A percentile compares a stretch with the other conserved stretches of the same genome.
Conservation (phyloP, 768 basidiomycete species). For the Lanmaoa rubissima region DNA sequence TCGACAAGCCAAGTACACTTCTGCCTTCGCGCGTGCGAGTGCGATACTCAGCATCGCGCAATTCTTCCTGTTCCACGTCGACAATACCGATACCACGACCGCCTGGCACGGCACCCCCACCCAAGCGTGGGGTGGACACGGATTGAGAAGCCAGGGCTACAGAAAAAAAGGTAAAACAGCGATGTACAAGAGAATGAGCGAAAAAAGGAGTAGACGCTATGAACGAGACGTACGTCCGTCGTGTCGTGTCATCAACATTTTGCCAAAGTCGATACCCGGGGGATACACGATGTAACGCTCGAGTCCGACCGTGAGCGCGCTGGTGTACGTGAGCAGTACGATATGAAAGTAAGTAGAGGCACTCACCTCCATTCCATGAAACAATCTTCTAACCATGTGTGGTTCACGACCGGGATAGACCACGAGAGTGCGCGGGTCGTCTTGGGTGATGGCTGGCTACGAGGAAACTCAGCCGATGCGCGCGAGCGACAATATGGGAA, state of each 20-base stretch:
- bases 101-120: conserved; percentile 30
- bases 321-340: conserved; percentile 6
- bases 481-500: not conserved
- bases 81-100: conserved; percentile 28
- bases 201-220: not conserved
- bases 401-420: conserved; percentile 86
- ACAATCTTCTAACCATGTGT: conserved; percentile 90
- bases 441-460: conserved; percentile 50
- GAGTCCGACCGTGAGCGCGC: conserved; percentile 55
- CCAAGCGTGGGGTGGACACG: not conserved
- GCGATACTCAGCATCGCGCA: conserved; percentile 15
- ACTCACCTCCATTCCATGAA: conserved; percentile 67
- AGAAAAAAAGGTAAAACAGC: too few species aligned
- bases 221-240: conserved; percentile 13
- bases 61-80: conserved; percentile 23
- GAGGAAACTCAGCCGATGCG: not conserved
- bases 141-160: conserved; percentile 10
- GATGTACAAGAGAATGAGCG: not conserved
- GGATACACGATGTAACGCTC: conserved; percentile 73
- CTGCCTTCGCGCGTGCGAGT: not conserved
- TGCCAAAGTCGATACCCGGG: conserved; percentile 61
- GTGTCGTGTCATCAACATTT: conserved; percentile 31
- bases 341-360: not conserved
- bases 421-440: conserved; percentile 71
- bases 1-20: not conserved